These are phyloP conservation scores for Nitzschia sp. DNA, from an alignment of 108 stramenopile species.

Conservation along the genomic window DNA sequence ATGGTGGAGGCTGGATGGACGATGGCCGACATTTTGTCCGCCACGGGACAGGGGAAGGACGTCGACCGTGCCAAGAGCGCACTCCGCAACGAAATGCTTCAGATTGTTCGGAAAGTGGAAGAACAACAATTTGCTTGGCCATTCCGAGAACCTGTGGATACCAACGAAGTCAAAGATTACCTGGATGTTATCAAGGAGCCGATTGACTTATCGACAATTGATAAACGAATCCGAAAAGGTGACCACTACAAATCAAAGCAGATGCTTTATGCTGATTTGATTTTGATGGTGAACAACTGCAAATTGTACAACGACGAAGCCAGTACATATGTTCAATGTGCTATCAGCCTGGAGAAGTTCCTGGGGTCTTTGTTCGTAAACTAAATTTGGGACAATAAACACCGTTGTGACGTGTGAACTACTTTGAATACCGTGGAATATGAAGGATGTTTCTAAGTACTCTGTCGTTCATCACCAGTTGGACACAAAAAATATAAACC, in stretches of 20 bases:
- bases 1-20: conserved; percentile 93
- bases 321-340: conserved; percentile 76
- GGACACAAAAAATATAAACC: background rate
- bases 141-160: conserved; percentile 92
- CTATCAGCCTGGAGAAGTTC: conserved; percentile 71
- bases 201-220: conserved; percentile 88
- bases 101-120: conserved; percentile 72
- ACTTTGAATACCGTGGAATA: too few species aligned
- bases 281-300: conserved; percentile 93
- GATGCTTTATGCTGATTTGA: conserved; percentile 81
- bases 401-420: too few species aligned
- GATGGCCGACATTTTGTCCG: conserved; percentile 65
- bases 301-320: conserved; percentile 85
- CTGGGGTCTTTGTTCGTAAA: conserved; percentile 46
- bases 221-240: conserved; percentile 81
- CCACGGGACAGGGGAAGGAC: conserved; percentile 68
- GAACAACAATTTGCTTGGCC: conserved; percentile 93
- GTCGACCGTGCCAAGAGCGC: conserved; percentile 68
- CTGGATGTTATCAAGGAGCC: conserved; percentile 79
- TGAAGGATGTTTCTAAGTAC: too few species aligned
- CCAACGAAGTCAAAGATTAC: conserved; percentile 85
- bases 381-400: background rate
- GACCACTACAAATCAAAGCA: conserved; percentile 78
- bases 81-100: conserved; percentile 64
- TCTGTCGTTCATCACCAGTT: too few species aligned